Evolutionary conservation across 2,329 filamentous ascomycete species (phyloP), one percentile per base, ranked within the genome.

Genomic region (Colletotrichum siamense): DNA sequence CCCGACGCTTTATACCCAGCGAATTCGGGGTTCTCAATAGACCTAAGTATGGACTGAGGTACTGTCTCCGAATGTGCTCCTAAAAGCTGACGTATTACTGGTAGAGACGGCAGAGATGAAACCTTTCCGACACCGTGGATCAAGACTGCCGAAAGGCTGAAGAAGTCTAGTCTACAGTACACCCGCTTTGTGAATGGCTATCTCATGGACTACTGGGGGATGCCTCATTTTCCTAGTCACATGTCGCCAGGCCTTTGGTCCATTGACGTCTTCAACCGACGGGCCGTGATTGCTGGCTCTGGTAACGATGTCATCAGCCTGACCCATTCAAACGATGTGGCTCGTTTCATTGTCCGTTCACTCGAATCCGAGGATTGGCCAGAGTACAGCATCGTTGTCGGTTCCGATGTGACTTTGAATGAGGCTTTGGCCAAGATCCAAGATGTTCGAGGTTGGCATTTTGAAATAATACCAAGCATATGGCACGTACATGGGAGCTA

Each of bases 251-350:
- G 82, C 65, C 80, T 84, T 2, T 84, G 87, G n/a, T 83, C 85
- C 6, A 76, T 90, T 24, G 87, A 90, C 79, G 83, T 90, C 12
- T 69, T 78, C 5, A 83, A 83, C 71, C 85, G 86, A 12, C 80
- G 81, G 6, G 89, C 89, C 2, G 88, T 85, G 9, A 86, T 91
- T 26, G 89, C 90, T 0, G 89, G 88, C 0, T 82, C 85, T 26
- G 90, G 90, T 0, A 82, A 87, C 22, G 83, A 81, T 15, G 79
- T 79, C 5, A 82, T 88, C n/a, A 80, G 84, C 8, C 86, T 90
- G 79, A 91, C 88, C 0, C 87, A 90, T 77, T 88, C 85, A 2
- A 81, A 81, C 5, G 89, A 91, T 78, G 81, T 91, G 39, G 89
- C 85, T 3, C 83, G 80, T 32, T 90, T 88, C 71, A 82, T 89